Conservation (phyloP, 805 yeast species). For the Sugiyamaella floridensis region DNA sequence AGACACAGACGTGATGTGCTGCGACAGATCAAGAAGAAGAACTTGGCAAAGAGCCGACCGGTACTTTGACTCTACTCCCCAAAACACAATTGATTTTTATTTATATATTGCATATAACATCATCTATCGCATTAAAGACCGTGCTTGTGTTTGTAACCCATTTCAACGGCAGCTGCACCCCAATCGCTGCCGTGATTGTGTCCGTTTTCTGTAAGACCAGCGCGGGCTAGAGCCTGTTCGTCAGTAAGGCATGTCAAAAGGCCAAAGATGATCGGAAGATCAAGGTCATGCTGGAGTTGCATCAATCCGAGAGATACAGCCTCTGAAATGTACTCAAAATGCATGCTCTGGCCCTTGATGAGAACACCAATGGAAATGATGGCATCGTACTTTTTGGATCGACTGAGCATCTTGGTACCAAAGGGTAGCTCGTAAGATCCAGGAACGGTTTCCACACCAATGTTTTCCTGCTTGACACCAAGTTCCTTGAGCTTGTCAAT, state of each 20-base stretch:
- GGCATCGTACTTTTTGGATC: constrained; percentile 46
- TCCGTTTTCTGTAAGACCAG: constrained; percentile 68
- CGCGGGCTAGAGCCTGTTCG: constrained; percentile 87
- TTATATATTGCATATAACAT: not conserved
- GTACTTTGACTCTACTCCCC: not conserved
- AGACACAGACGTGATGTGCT: constrained; percentile 67
- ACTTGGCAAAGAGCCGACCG: constrained; percentile 9
- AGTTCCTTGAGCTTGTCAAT: constrained; percentile 47
- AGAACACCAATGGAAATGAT: constrained; percentile 89
- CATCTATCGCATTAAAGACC: not conserved
- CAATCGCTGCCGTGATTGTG: constrained; percentile 98
- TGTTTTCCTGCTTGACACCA: constrained; percentile 72
- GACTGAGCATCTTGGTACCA: constrained; percentile 46
- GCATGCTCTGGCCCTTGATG: constrained; percentile 97
- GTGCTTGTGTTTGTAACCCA: constrained; percentile 41
- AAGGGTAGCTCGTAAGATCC: constrained; percentile 93
- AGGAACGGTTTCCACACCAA: constrained; percentile 79
- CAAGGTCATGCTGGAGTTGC: constrained; percentile 63
- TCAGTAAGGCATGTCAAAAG: constrained; percentile 89
- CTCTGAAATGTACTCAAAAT: constrained; percentile 95
- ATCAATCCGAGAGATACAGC: constrained; percentile 78
- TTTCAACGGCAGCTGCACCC: constrained; percentile 99
- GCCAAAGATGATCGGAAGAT: constrained; percentile 86
- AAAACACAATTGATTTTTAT: not conserved
- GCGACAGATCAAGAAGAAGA: constrained; percentile 46